Evolutionary conservation across 2,329 filamentous ascomycete genomes (phyloP).

Genomic region (Cladosporium colombiae): DNA sequence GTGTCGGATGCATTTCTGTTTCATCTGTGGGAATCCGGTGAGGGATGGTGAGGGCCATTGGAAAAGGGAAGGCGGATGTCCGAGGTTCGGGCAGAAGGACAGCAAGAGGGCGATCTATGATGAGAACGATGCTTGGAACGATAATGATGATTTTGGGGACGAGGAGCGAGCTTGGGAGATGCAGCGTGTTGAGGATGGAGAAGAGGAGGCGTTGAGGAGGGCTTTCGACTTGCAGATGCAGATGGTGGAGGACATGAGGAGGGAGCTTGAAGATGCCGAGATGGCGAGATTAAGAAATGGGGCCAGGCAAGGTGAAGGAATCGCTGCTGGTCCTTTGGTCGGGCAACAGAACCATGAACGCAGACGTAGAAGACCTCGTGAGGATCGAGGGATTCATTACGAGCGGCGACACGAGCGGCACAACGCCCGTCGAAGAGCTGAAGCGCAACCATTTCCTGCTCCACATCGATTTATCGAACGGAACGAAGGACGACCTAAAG

Average conservation of each 20-base stretch:
- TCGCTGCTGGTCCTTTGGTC: background rate
- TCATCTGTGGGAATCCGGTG: constrained; percentile 22
- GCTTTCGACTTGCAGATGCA: constrained; percentile 17
- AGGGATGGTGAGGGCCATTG: constrained; percentile 12
- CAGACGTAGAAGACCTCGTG: background rate
- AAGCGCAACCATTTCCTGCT: background rate
- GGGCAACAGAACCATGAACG: background rate
- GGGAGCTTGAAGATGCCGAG: background rate
- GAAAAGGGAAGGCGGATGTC: constrained; percentile 7
- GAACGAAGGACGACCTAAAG: background rate
- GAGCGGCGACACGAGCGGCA: background rate
- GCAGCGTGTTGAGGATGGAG: background rate
- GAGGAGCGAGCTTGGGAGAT: background rate
- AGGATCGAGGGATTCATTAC: background rate
- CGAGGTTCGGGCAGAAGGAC: constrained; percentile 6
- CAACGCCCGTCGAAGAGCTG: background rate
- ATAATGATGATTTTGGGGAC: constrained; percentile 6
- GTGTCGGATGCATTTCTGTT: constrained; percentile 28
- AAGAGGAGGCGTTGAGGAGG: background rate
- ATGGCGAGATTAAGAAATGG: background rate
- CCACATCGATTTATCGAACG: background rate
- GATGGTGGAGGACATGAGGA: constrained; percentile 6
- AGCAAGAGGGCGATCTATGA: constrained; percentile 12
- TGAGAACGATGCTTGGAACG: background rate
- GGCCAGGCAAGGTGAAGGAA: background rate